Base-by-base conservation (phyloP, 345 rosid species). In the Lepidium sativum region DNA sequence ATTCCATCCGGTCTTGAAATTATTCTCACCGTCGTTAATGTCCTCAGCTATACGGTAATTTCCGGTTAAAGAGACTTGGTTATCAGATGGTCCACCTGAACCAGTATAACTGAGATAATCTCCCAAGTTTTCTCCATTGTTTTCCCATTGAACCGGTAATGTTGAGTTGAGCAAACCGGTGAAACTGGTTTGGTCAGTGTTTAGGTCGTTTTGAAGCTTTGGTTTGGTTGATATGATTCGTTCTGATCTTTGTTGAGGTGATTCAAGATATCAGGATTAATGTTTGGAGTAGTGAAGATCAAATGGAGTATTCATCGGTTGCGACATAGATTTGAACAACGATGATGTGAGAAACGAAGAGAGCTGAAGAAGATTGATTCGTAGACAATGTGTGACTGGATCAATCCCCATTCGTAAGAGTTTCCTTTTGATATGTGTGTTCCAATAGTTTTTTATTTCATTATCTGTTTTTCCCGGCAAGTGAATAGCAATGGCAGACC, bases 351-450 rank as follows among this genome's bases (percentile, higher is more conserved):
- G 68, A 12, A 67, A 20, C 8, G 77, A 60, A 9, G 72, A 73
- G 64, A 73, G 77, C 8, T 73, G 77, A 23, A 53, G 77, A 38
- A 73, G 63, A 67, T 60, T 67, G 10, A 73, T 43, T 6, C 72
- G 31, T 4, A 72, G 77, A 67, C 68, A 73, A 48, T 88, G 96
- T 50, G 96, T 88, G 77, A 80, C 82, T 15, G 96, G 92, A 74
- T 88, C 96, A 57, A 82, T 68, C 16, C 96, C 96, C 96, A 88
- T 85, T 73, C 85, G 81, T 61, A 85, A 76, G 69, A 88, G 79
- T 72, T 83, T 86, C 80, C 81, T 86, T 70, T 80, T 83, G 61
- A 86, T 70, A 55, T 86, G 83, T 35, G 88, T 86, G 78, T 86
- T 86, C 92, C 92, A 86, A 62, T 80, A 83, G 35, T 86, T 86